Evolutionary conservation across 352 stramenopile genomes (phyloP).

Genomic region (Pilasporangium apinafurcum): DNA sequence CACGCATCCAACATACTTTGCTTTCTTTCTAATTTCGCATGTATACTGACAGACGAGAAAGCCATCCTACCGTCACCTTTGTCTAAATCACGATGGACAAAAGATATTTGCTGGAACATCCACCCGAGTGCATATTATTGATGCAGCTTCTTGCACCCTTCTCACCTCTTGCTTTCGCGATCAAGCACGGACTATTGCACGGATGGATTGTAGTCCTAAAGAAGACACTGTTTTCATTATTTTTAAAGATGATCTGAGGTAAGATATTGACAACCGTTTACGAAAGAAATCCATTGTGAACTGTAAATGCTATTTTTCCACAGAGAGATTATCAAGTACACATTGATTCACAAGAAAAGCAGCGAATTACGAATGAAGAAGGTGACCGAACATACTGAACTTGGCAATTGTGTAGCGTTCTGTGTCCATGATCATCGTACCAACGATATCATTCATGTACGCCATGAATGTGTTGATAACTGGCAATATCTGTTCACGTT

Average conservation of each 20-base stretch:
- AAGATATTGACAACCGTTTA: not conserved
- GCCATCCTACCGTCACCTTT: constrained; percentile 23
- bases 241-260: constrained; percentile 23
- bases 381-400: constrained; percentile 14
- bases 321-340: constrained; percentile 25
- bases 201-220: constrained; percentile 15
- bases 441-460: not conserved
- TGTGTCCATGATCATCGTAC: constrained; percentile 8
- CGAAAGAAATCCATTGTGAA: not conserved
- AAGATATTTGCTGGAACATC: constrained; percentile 24
- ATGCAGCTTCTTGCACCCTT: constrained; percentile 24
- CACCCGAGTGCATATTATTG: constrained; percentile 21
- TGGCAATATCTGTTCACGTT: constrained; percentile 14
- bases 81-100: constrained; percentile 20
- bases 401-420: constrained; percentile 21
- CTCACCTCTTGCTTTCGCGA: constrained; percentile 14
- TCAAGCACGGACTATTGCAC: constrained; percentile 16
- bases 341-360: constrained; percentile 15
- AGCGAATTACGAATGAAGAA: constrained; percentile 16
- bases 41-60: constrained; percentile 24
- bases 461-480: not conserved
- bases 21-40: not conserved
- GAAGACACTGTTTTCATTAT: constrained; percentile 24
- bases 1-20: not conserved
- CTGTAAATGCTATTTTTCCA: not conserved